Percentiles rank a stretch among this genome's conserved stretches.
Evolutionary conservation across 495 filamentous ascomycete species (phyloP).

Genomic region (Neurospora pannonica): DNA sequence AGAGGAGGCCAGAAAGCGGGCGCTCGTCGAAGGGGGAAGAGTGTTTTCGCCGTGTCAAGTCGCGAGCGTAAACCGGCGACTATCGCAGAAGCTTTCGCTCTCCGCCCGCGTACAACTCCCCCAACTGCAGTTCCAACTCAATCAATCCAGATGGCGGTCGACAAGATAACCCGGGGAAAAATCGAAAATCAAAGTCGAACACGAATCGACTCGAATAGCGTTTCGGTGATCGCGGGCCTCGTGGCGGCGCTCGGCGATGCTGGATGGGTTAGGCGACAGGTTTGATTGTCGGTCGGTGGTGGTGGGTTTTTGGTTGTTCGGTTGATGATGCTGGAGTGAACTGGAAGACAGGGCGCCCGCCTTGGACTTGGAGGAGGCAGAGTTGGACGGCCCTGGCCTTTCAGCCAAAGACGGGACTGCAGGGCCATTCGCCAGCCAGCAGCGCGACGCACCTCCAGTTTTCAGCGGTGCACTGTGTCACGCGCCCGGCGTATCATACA

Average conservation of each 20-base stretch:
- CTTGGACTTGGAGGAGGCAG: neutral
- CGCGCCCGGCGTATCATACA: neutral
- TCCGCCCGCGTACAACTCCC: neutral
- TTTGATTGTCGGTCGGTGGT: neutral
- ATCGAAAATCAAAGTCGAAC: constrained; percentile 1
- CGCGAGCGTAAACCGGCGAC: constrained; percentile 19
- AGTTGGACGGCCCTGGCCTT: neutral
- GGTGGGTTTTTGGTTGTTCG: constrained; percentile 9
- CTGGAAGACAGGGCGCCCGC: neutral
- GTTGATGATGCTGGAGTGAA: constrained; percentile 19
- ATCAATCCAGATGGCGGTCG: constrained; percentile 11
- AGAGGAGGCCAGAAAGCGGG: constrained; percentile 13
- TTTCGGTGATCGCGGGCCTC: constrained; percentile 18
- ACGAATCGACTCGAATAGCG: neutral
- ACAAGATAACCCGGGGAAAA: constrained; percentile 1
- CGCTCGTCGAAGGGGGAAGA: constrained; percentile 17
- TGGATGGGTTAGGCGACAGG: constrained; percentile 7
- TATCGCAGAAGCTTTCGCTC: constrained; percentile 9
- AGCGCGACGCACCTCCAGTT: neutral
- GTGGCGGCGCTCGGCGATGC: constrained; percentile 20
- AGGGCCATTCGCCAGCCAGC: neutral
- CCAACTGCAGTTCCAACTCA: constrained; percentile 7
- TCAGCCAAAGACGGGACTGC: neutral
- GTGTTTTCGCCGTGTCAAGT: constrained; percentile 24
- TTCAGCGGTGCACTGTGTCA: neutral